Conservation (phyloP, 345 rosid genomes). For the Pistacia vera region DNA sequence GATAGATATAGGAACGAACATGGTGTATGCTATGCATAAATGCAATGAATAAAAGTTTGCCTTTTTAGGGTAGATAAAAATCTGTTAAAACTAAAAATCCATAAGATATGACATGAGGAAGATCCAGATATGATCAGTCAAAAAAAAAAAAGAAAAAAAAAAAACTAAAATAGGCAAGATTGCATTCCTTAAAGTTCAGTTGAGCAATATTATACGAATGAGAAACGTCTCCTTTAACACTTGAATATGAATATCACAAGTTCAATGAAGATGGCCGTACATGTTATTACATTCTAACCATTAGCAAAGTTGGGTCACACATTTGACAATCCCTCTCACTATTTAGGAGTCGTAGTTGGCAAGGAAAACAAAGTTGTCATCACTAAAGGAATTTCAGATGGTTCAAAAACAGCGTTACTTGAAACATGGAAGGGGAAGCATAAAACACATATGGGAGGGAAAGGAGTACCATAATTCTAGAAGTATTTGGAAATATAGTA, state of each 20-base stretch:
- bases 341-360: neutral
- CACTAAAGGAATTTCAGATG: neutral
- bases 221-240: neutral
- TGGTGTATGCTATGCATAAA: neutral
- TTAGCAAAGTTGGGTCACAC: neutral
- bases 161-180: neutral
- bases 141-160: neutral
- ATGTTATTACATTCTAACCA: neutral
- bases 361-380: neutral
- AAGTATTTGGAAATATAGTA: neutral
- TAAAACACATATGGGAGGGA: neutral
- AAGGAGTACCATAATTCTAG: neutral
- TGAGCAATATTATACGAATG: neutral
- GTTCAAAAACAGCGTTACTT: neutral
- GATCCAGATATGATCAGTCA: neutral
- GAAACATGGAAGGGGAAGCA: neutral
- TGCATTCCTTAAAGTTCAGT: neutral
- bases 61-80: neutral
- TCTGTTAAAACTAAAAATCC: neutral
- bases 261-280: neutral
- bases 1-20: neutral
- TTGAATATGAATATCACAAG: neutral
- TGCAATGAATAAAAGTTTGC: neutral
- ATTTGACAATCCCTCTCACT: neutral
- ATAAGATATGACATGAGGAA: neutral